These are phyloP conservation scores for Triangularia verruculosa DNA, from an alignment of 2,329 filamentous ascomycete genomes.

Conservation along the genomic window DNA sequence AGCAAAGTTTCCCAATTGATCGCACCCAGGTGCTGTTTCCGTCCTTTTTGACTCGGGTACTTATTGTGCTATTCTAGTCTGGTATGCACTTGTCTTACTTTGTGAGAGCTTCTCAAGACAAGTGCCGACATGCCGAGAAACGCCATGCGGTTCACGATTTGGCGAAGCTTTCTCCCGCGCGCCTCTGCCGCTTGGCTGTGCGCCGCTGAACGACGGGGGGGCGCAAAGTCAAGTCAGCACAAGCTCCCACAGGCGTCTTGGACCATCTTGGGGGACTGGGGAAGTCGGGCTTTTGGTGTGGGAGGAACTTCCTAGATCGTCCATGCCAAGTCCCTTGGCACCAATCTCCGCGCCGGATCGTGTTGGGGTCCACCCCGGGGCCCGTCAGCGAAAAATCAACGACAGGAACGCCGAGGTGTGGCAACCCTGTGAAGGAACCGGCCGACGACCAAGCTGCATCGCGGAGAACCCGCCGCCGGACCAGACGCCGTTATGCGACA, in stretches of 20 bases:
- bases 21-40: neutral
- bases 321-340: conserved; percentile 11
- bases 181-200: conserved; percentile 8
- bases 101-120: neutral
- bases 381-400: conserved; percentile 6
- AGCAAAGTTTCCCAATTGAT: neutral
- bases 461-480: conserved; percentile 4
- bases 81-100: neutral
- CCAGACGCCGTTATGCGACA: conserved; percentile 11
- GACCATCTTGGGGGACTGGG: neutral
- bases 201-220: neutral
- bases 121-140: conserved; percentile 1
- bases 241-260: neutral
- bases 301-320: neutral
- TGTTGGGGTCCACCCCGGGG: neutral
- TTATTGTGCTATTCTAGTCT: neutral
- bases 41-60: neutral
- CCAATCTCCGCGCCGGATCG: neutral
- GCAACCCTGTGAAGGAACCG: conserved; percentile 3
- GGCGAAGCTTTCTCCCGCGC: conserved; percentile 6
- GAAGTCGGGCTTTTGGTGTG: neutral
- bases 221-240: neutral
- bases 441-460: neutral
- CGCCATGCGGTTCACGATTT: neutral
- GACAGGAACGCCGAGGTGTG: conserved; percentile 11